Percentiles rank a stretch among this genome's conserved stretches.
These are phyloP conservation scores for Lentinula lateritia DNA, from an alignment of 768 basidiomycete species.

Conservation along the genomic window DNA sequence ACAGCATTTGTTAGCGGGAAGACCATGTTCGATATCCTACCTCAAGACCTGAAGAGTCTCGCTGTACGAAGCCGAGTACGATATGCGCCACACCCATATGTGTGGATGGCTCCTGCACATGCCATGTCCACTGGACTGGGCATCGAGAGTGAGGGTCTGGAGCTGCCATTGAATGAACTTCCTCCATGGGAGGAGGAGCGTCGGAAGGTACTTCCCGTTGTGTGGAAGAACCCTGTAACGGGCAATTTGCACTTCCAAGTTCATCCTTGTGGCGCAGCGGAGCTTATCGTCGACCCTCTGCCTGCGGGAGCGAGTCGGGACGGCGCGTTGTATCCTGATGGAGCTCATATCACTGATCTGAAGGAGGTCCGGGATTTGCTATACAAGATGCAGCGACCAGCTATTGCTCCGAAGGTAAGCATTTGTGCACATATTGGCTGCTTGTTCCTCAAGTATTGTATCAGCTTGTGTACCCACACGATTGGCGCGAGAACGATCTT, in stretches of 20 bases:
- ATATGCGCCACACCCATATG: conserved; percentile 84
- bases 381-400: conserved; percentile 86
- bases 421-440: neutral
- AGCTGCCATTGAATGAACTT: conserved; percentile 60
- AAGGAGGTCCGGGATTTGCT: conserved; percentile 65
- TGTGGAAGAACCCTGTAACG: conserved; percentile 90
- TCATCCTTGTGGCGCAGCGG: conserved; percentile 71
- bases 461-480: conserved; percentile 51
- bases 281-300: conserved; percentile 70
- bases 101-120: conserved; percentile 82
- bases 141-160: conserved; percentile 72
- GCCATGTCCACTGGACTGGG: conserved; percentile 78
- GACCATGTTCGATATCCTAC: conserved; percentile 80
- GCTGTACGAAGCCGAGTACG: conserved; percentile 71
- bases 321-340: conserved; percentile 77
- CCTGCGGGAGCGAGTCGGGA: conserved; percentile 52
- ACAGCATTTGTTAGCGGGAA: conserved; percentile 81
- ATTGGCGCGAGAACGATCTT: conserved; percentile 62
- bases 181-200: conserved; percentile 79
- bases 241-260: conserved; percentile 83
- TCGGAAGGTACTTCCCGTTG: conserved; percentile 61
- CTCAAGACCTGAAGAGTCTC: conserved; percentile 67
- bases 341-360: conserved; percentile 70
- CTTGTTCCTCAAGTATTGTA: neutral
- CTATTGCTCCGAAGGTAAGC: conserved; percentile 64